These are phyloP conservation scores for Pseudocercospora musae DNA, from an alignment of 2,329 filamentous ascomycete species.

Conservation along the genomic window DNA sequence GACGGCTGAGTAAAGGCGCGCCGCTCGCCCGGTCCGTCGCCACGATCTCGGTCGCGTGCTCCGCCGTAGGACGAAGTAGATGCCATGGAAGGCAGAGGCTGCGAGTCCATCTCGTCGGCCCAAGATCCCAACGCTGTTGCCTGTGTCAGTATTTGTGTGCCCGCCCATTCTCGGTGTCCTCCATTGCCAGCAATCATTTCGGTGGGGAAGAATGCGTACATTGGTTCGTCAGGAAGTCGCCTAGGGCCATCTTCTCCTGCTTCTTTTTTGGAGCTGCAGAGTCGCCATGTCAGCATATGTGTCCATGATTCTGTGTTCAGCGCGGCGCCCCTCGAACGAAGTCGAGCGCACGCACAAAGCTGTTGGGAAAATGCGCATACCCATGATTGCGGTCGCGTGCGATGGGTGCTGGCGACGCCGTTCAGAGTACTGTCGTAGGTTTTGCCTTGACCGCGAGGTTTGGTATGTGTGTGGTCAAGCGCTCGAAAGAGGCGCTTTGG, in stretches of 20 bases:
- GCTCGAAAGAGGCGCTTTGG: conserved; percentile 2
- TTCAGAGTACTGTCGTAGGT: background rate
- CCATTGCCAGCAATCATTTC: background rate
- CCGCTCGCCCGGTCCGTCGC: conserved; percentile 38
- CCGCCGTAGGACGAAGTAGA: conserved; percentile 29
- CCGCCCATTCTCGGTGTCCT: background rate
- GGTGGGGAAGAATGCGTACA: conserved; percentile 51
- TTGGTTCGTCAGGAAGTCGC: conserved; percentile 89
- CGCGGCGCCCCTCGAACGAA: background rate
- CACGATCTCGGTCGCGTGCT: conserved; percentile 26
- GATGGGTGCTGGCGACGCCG: conserved; percentile 19
- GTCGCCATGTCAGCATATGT: conserved; percentile 22
- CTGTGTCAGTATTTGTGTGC: conserved; percentile 18
- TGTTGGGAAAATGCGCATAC: conserved; percentile 34
- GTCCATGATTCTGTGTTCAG: background rate
- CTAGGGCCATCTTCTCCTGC: conserved; percentile 94
- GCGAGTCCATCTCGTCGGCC: conserved; percentile 91
- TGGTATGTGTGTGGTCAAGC: conserved; percentile 7
- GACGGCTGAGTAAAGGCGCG: conserved; percentile 44
- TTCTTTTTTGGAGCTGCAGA: conserved; percentile 68
- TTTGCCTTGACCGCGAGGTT: conserved; percentile 1
- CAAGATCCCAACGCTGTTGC: conserved; percentile 76
- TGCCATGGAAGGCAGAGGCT: conserved; percentile 33
- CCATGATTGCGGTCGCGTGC: conserved; percentile 57
- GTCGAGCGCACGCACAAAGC: conserved; percentile 2